phyloP scores from a whole-genome alignment of 1,284 basidiomycete genomes.

The Rhizoctonia solani region DNA sequence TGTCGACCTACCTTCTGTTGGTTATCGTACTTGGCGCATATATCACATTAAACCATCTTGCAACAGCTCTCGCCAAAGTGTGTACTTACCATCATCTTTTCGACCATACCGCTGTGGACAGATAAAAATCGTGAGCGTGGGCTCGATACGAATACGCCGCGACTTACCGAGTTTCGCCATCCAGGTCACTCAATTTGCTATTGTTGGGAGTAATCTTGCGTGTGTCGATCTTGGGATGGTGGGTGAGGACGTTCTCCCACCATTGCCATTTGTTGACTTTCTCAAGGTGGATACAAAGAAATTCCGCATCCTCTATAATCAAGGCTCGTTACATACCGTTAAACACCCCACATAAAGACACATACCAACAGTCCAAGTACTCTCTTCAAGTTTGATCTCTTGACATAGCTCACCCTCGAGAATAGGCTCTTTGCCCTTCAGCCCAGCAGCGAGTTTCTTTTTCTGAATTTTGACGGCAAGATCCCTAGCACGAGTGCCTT shows the following conservation, averaged over 20 bases:
- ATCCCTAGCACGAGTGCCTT: slow-evolving; percentile 82
- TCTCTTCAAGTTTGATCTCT: slow-evolving; percentile 94
- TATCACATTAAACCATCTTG: slow-evolving; percentile 33
- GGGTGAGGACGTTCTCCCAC: slow-evolving; percentile 97
- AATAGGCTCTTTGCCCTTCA: slow-evolving; percentile 86
- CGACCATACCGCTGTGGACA: slow-evolving; percentile 84
- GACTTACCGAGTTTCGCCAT: slow-evolving; percentile 82
- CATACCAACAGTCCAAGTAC: slow-evolving; percentile 93
- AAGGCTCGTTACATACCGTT: too few species aligned
- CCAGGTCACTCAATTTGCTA: slow-evolving; percentile 94
- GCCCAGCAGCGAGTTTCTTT: slow-evolving; percentile 78
- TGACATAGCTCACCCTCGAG: slow-evolving; percentile 90
- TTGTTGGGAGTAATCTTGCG: slow-evolving; percentile 95
- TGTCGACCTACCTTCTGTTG: slow-evolving; percentile 77
- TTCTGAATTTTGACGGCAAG: slow-evolving; percentile 77
- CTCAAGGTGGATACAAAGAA: slow-evolving; percentile 79
- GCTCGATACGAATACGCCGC: not conserved
- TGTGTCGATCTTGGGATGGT: slow-evolving; percentile 97
- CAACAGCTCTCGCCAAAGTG: not conserved
- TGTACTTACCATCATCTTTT: slow-evolving; percentile 97
- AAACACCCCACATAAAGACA: too few species aligned
- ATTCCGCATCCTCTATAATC: slow-evolving; percentile 73
- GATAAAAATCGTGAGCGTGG: slow-evolving; percentile 31
- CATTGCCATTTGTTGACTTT: slow-evolving; percentile 87
- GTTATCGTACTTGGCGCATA: slow-evolving; percentile 94